Conservation (phyloP, 306 rosid species). For the Datisca glomerata region DNA sequence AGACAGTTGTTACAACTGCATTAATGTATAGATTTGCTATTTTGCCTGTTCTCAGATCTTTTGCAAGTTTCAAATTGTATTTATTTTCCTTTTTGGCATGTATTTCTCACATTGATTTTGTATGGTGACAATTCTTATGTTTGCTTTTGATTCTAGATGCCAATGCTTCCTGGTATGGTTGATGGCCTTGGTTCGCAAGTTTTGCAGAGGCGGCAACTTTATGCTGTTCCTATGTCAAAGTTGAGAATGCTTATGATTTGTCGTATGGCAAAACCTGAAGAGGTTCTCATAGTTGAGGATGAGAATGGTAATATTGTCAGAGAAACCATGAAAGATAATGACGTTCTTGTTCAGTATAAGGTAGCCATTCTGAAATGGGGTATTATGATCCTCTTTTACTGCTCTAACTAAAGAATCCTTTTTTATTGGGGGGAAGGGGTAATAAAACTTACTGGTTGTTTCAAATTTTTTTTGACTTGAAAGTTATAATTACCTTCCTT, state of each 20-base stretch:
- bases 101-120: too few species aligned
- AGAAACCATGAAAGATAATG: constrained; percentile 98
- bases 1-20: too few species aligned
- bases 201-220: constrained; percentile 79
- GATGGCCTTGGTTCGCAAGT: constrained; percentile 77
- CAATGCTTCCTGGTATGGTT: constrained; percentile 65
- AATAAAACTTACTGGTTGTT: too few species aligned
- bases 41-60: too few species aligned
- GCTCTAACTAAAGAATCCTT: too few species aligned
- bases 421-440: not conserved
- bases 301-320: constrained; percentile 98
- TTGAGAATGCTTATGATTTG: constrained; percentile 93
- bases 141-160: constrained; percentile 31
- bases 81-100: too few species aligned
- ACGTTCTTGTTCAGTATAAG: constrained; percentile 97
- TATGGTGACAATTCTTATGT: not conserved
- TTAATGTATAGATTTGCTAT: too few species aligned
- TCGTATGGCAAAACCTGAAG: constrained; percentile 99
- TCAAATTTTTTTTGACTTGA: not conserved
- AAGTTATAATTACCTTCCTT: not conserved
- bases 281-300: constrained; percentile 96
- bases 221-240: constrained; percentile 83
- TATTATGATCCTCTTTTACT: too few species aligned
- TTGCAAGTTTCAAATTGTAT: too few species aligned
- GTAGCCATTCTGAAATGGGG: too few species aligned